phyloP scores from a whole-genome alignment of 106 monocot genomes.

The Platanthera guangdongensis region DNA sequence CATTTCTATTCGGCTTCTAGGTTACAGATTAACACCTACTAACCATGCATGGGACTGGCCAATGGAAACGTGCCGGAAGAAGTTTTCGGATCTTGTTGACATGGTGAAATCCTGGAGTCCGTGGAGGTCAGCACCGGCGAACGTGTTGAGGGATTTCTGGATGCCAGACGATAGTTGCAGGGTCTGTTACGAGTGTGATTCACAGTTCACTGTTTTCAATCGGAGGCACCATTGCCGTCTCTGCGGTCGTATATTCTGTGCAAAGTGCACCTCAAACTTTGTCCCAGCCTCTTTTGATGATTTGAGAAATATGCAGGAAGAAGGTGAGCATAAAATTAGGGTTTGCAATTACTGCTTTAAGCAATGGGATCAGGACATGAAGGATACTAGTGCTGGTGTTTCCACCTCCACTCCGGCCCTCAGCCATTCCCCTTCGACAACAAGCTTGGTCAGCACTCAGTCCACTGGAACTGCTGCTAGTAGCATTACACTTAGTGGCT shows the following conservation, averaged over 20 bases:
- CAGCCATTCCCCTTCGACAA: constrained; percentile 39
- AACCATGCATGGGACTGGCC: constrained; percentile 35
- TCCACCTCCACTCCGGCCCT: constrained; percentile 26
- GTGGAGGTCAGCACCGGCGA: constrained; percentile 30
- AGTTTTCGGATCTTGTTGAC: constrained; percentile 48
- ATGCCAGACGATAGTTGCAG: constrained; percentile 91
- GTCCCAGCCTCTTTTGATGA: constrained; percentile 24
- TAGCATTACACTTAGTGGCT: constrained; percentile 21
- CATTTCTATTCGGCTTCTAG: constrained; percentile 6
- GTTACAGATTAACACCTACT: constrained; percentile 20
- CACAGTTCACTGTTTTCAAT: constrained; percentile 74
- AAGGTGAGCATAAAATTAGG: constrained; percentile 40
- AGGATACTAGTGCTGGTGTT: constrained; percentile 15
- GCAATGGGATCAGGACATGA: constrained; percentile 42
- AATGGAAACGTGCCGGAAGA: constrained; percentile 49
- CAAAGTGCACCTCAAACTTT: constrained; percentile 66
- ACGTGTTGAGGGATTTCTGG: constrained; percentile 75
- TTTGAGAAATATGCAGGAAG: constrained; percentile 18
- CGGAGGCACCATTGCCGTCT: constrained; percentile 80
- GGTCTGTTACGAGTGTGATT: constrained; percentile 93
- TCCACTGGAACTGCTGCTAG: constrained; percentile 46
- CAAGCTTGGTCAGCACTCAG: constrained; percentile 57
- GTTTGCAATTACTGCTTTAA: constrained; percentile 90
- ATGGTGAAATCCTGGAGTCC: constrained; percentile 73
- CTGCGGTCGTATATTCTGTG: constrained; percentile 88